Evolutionary conservation across 2,329 filamentous ascomycete genomes (phyloP).

Genomic region (Monascus ruber): DNA sequence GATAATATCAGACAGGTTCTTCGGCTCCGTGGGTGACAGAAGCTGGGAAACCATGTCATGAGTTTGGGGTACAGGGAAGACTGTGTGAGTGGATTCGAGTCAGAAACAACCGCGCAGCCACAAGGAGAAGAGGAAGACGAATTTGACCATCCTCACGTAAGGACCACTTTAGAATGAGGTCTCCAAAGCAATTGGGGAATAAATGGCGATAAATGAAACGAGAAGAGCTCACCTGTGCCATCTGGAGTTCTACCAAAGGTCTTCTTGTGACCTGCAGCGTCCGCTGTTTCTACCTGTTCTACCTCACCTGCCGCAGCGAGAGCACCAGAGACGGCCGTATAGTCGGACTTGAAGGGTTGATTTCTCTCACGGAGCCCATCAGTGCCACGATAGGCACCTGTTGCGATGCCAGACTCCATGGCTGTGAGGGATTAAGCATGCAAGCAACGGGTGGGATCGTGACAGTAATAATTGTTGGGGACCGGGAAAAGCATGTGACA

Average conservation of each 20-base stretch:
- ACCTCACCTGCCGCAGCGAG: constrained; percentile 18
- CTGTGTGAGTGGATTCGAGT: constrained; percentile 36
- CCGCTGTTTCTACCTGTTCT: constrained; percentile 34
- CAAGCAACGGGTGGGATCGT: not conserved
- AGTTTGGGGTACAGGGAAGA: constrained; percentile 89
- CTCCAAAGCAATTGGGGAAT: constrained; percentile 1
- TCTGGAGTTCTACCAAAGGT: constrained; percentile 86
- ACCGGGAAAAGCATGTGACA: not conserved
- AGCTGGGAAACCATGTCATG: constrained; percentile 99
- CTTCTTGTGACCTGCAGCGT: constrained; percentile 48
- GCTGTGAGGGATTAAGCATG: constrained; percentile 9
- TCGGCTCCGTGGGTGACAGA: constrained; percentile 85
- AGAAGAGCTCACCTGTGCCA: constrained; percentile 63
- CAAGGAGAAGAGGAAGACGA: too few relatives aligned
- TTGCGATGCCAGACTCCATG: constrained; percentile 30
- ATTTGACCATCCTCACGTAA: too few relatives aligned
- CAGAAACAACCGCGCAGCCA: constrained; percentile 6
- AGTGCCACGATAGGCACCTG: constrained; percentile 21
- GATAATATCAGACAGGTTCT: constrained; percentile 76
- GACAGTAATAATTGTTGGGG: not conserved
- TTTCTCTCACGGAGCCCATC: constrained; percentile 40
- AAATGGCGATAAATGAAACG: constrained; percentile 1
- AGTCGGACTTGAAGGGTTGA: constrained; percentile 26
- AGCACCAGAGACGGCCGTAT: constrained; percentile 38
- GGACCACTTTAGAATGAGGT: not conserved